These are phyloP conservation scores for Kluyveromyces aestuarii DNA, from an alignment of 805 yeast genomes.

Conservation along the genomic window DNA sequence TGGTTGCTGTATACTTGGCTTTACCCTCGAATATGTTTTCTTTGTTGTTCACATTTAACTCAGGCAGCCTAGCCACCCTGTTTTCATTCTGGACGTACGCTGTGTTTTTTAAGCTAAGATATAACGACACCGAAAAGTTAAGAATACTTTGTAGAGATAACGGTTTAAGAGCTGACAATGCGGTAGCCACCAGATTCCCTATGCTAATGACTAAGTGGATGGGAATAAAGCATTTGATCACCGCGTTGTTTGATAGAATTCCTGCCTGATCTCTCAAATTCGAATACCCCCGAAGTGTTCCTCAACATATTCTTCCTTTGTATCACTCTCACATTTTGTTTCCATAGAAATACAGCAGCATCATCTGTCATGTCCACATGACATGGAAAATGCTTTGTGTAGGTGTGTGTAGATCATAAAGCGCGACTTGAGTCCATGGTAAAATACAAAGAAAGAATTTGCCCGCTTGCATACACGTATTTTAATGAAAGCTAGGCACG, in stretches of 20 bases:
- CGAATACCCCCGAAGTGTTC: background rate
- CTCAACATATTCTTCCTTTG: background rate
- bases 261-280: background rate
- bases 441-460: no score
- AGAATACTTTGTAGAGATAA: slow-evolving; percentile 40
- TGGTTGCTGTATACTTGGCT: slow-evolving; percentile 32
- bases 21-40: slow-evolving; percentile 34
- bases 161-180: slow-evolving; percentile 33
- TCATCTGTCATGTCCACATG: background rate
- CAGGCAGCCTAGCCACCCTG: slow-evolving; percentile 26
- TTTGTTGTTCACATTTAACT: slow-evolving; percentile 23
- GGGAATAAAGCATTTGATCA: slow-evolving; percentile 12
- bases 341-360: background rate
- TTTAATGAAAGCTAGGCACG: no score
- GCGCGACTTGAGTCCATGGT: background rate
- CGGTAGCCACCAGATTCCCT: slow-evolving; percentile 33
- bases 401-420: background rate
- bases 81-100: slow-evolving; percentile 38
- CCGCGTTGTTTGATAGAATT: slow-evolving; percentile 8
- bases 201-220: slow-evolving; percentile 16
- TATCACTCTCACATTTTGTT: background rate
- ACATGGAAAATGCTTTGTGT: background rate
- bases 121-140: slow-evolving; percentile 45
- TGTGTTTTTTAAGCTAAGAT: slow-evolving; percentile 53
- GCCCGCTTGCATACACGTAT: no score